Percentiles rank a stretch among this genome's conserved stretches.
phyloP scores from a whole-genome alignment of 2,329 filamentous ascomycete species.

The Cercospora sp. region DNA sequence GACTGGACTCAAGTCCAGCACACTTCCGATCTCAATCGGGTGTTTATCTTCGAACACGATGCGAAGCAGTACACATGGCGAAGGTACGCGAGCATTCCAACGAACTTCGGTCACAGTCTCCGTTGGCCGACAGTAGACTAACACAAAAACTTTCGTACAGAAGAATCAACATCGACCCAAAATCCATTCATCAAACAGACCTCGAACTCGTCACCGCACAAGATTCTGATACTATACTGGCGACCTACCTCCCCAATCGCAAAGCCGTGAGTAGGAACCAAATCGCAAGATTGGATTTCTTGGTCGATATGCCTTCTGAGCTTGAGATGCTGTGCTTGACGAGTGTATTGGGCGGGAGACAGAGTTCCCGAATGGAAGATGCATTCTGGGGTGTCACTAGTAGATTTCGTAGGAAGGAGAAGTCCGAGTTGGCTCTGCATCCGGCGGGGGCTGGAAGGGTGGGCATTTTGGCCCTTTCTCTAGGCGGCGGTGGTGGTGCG shows the following conservation, averaged over 20 bases:
- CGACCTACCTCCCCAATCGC: neutral
- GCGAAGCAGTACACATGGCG: neutral
- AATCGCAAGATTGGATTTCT: slow-evolving; percentile 1
- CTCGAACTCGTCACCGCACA: neutral
- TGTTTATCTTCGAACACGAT: neutral
- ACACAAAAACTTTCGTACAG: neutral
- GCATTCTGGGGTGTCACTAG: neutral
- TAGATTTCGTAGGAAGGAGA: neutral
- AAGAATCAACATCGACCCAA: neutral
- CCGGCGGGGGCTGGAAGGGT: neutral
- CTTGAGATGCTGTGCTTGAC: slow-evolving; percentile 1
- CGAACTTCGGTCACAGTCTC: too few species aligned
- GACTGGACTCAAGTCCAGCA: neutral
- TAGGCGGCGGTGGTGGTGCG: neutral
- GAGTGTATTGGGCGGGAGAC: neutral
- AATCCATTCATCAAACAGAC: neutral
- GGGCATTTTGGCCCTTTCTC: neutral
- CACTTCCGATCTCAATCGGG: neutral
- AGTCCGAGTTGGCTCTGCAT: neutral
- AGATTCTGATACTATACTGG: neutral
- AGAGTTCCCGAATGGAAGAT: slow-evolving; percentile 1
- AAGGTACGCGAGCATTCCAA: neutral
- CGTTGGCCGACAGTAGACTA: neutral
- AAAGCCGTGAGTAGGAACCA: neutral
- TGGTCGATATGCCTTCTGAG: neutral